phyloP scores from a whole-genome alignment of 352 stramenopile genomes.

The Peronosclerospora sorghi region DNA sequence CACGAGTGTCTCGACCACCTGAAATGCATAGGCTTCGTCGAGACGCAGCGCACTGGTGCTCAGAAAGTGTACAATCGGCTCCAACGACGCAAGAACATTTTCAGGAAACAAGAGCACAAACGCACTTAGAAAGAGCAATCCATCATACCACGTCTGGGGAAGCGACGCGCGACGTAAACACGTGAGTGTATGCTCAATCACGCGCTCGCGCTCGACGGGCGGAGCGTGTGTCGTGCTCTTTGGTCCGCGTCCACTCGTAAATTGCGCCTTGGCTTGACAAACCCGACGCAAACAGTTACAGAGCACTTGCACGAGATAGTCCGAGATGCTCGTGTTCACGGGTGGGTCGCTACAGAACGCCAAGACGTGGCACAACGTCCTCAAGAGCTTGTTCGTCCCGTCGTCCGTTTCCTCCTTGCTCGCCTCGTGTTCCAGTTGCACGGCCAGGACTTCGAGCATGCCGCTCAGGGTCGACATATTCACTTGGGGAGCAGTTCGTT shows the following conservation, averaged over 20 bases:
- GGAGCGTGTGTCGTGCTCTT: too few relatives aligned
- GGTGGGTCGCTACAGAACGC: too few relatives aligned
- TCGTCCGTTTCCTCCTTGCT: too few relatives aligned
- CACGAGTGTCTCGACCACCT: conserved; percentile 81
- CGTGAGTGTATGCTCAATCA: conserved; percentile 73
- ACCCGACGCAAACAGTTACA: conserved; percentile 67
- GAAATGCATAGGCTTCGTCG: conserved; percentile 81
- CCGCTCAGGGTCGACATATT: too few relatives aligned
- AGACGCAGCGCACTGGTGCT: conserved; percentile 46
- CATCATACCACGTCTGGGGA: conserved; percentile 71
- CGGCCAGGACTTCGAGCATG: too few relatives aligned
- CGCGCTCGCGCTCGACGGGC: conserved; percentile 50
- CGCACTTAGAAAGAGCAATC: conserved; percentile 68
- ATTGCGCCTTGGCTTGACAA: conserved; percentile 27
- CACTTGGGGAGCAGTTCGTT: conserved; percentile 18
- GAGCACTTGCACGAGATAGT: conserved; percentile 76
- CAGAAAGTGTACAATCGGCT: conserved; percentile 66
- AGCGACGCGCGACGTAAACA: conserved; percentile 56
- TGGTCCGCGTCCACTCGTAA: conserved; percentile 8
- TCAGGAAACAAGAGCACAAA: conserved; percentile 64
- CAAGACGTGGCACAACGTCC: conserved; percentile 43
- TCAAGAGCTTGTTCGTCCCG: too few relatives aligned
- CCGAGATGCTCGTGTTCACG: too few relatives aligned
- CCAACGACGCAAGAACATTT: conserved; percentile 63
- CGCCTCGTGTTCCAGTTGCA: too few relatives aligned